Percentiles rank a stretch among this genome's conserved stretches.
phyloP scores from a whole-genome alignment of 2,329 filamentous ascomycete genomes.

The Sclerotinia trifoliorum region DNA sequence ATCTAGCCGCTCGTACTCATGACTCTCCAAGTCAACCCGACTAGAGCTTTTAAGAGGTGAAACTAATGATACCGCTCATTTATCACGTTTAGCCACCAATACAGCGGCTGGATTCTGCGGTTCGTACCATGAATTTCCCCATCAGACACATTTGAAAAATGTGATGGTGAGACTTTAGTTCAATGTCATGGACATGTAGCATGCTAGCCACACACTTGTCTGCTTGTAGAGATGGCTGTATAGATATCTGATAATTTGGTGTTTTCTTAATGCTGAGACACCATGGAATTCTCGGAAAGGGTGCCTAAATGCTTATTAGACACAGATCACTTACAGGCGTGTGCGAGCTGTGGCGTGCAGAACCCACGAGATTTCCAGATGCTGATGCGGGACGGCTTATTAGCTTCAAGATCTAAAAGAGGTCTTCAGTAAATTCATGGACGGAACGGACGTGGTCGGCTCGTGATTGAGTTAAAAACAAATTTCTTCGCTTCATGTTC shows the following conservation, averaged over 20 bases:
- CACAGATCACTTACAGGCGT: neutral
- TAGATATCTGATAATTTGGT: neutral
- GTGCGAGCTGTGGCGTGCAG: neutral
- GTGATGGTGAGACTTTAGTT: neutral
- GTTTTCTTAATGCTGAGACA: neutral
- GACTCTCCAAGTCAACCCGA: neutral
- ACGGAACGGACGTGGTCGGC: neutral
- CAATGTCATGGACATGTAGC: neutral
- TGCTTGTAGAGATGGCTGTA: neutral
- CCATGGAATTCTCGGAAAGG: neutral
- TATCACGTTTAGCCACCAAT: neutral
- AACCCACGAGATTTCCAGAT: conserved; percentile 4
- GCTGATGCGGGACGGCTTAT: neutral
- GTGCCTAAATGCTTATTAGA: neutral
- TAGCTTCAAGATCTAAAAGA: neutral
- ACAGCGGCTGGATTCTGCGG: neutral
- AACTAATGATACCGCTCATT: neutral
- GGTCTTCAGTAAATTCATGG: neutral
- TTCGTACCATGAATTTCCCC: neutral
- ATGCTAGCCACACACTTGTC: neutral
- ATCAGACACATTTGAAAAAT: neutral
- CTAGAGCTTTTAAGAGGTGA: neutral
- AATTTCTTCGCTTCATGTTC: neutral
- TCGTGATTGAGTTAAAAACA: neutral
- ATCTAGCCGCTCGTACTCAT: neutral